Percentiles rank a stretch among this genome's conserved stretches.
Conservation (phyloP, 1,284 basidiomycete species). For the Laetiporus sulphureus region DNA sequence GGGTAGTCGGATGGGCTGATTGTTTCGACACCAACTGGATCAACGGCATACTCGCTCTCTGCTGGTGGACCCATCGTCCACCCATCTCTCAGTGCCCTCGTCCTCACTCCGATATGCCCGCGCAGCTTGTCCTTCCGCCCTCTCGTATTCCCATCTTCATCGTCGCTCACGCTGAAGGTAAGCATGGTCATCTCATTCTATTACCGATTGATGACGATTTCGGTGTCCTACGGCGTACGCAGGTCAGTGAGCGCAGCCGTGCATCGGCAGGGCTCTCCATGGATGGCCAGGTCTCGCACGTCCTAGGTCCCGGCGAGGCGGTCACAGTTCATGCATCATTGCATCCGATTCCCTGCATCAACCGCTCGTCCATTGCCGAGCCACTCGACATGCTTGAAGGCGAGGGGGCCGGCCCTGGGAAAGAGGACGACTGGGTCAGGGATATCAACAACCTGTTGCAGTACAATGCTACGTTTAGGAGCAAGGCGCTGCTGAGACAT, state of each 20-base stretch:
- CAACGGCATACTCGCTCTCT: slow-evolving; percentile 94
- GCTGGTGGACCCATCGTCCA: slow-evolving; percentile 97
- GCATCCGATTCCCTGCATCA: slow-evolving; percentile 91
- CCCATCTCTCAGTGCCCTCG: slow-evolving; percentile 83
- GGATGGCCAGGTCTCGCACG: slow-evolving; percentile 83
- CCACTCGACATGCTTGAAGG: slow-evolving; percentile 20
- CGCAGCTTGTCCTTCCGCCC: slow-evolving; percentile 90
- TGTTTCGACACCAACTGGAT: slow-evolving; percentile 93
- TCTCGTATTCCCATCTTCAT: slow-evolving; percentile 83
- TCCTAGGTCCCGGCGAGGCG: slow-evolving; percentile 78
- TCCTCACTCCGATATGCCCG: slow-evolving; percentile 93
- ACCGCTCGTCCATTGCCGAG: slow-evolving; percentile 68
- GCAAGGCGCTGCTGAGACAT: slow-evolving; percentile 73
- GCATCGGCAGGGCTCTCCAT: slow-evolving; percentile 87
- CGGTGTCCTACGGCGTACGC: slow-evolving; percentile 1
- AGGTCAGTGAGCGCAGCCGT: slow-evolving; percentile 85
- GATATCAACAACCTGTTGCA: slow-evolving; percentile 93
- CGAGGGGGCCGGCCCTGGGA: slow-evolving; percentile 48
- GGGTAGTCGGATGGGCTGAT: slow-evolving; percentile 88
- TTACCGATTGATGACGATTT: too few species aligned
- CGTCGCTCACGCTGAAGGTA: slow-evolving; percentile 77
- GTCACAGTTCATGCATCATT: slow-evolving; percentile 83
- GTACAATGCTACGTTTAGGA: slow-evolving; percentile 88
- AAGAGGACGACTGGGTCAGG: slow-evolving; percentile 91
- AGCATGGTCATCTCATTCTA: slow-evolving; percentile 18